These are phyloP conservation scores for Fusarium proliferatum DNA, from an alignment of 2,329 filamentous ascomycete genomes.

Conservation along the genomic window DNA sequence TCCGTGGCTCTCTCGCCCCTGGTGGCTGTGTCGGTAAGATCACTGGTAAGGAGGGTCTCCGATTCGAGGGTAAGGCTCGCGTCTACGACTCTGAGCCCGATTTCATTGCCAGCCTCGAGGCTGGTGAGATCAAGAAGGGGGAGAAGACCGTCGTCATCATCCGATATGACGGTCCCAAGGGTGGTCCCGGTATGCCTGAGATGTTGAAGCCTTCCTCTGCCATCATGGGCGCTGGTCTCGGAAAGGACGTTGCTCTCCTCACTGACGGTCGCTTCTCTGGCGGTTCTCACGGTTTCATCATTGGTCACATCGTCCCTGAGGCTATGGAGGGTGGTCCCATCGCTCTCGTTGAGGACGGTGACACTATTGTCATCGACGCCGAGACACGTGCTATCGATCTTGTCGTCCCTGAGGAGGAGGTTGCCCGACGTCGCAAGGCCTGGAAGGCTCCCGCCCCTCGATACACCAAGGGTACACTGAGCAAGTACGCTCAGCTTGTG, in stretches of 20 bases:
- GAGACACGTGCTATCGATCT: slow-evolving; percentile 77
- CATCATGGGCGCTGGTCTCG: slow-evolving; percentile 90
- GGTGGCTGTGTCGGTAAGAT: slow-evolving; percentile 92
- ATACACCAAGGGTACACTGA: slow-evolving; percentile 72
- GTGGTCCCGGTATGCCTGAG: slow-evolving; percentile 94
- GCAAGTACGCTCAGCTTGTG: slow-evolving; percentile 74
- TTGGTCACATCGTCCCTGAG: slow-evolving; percentile 89
- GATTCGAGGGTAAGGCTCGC: slow-evolving; percentile 81
- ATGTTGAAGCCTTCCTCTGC: slow-evolving; percentile 93
- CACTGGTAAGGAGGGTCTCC: slow-evolving; percentile 90
- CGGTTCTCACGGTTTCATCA: slow-evolving; percentile 86
- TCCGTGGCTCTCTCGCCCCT: slow-evolving; percentile 86
- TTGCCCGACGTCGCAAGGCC: slow-evolving; percentile 64
- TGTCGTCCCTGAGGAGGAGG: slow-evolving; percentile 73
- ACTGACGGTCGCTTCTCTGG: slow-evolving; percentile 83
- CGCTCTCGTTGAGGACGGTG: slow-evolving; percentile 82
- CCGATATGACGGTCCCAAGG: slow-evolving; percentile 93
- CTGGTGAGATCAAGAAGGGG: slow-evolving; percentile 81
- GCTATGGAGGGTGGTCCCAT: slow-evolving; percentile 88
- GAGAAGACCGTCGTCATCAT: slow-evolving; percentile 93
- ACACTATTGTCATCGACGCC: slow-evolving; percentile 84
- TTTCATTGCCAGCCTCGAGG: slow-evolving; percentile 81
- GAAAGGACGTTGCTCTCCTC: slow-evolving; percentile 78
- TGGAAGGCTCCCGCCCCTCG: slow-evolving; percentile 72
- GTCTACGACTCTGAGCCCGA: slow-evolving; percentile 87